phyloP scores from a whole-genome alignment of 768 basidiomycete species.

The Nidularia pulvinata region DNA sequence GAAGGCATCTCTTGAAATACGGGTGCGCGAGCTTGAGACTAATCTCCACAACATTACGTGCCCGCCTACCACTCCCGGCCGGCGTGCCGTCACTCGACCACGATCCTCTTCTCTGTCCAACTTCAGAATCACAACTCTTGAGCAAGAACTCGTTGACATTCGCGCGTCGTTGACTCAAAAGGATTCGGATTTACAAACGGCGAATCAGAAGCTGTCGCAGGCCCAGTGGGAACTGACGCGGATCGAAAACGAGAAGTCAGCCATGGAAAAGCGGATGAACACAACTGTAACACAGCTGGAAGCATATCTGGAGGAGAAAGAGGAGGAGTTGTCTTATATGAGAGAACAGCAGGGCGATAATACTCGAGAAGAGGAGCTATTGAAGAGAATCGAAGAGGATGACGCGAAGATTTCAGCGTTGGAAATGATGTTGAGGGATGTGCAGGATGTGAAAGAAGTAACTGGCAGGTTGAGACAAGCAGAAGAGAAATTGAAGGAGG shows the following conservation, averaged over 20 bases:
- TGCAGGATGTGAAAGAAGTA: slow-evolving; percentile 31
- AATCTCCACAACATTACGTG: slow-evolving; percentile 30
- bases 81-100: slow-evolving; percentile 61
- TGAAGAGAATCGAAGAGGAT: slow-evolving; percentile 73
- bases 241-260: slow-evolving; percentile 59
- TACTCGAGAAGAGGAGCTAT: slow-evolving; percentile 57
- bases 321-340: slow-evolving; percentile 55
- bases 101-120: too few species aligned
- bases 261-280: slow-evolving; percentile 45
- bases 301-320: slow-evolving; percentile 47
- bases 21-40: slow-evolving; percentile 58
- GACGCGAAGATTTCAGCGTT: slow-evolving; percentile 63
- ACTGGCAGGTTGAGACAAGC: slow-evolving; percentile 36
- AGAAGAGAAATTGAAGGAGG: slow-evolving; percentile 37
- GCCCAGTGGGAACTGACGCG: slow-evolving; percentile 48
- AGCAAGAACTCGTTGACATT: slow-evolving; percentile 53
- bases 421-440: slow-evolving; percentile 44
- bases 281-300: slow-evolving; percentile 43
- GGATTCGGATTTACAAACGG: slow-evolving; percentile 36
- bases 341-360: slow-evolving; percentile 36
- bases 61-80: slow-evolving; percentile 33
- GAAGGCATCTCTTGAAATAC: slow-evolving; percentile 52
- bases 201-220: slow-evolving; percentile 47
- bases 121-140: slow-evolving; percentile 37
- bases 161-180: slow-evolving; percentile 42